Evolutionary conservation across 2,329 filamentous ascomycete species (phyloP).

Genomic region (Elsinoe fawcettii): DNA sequence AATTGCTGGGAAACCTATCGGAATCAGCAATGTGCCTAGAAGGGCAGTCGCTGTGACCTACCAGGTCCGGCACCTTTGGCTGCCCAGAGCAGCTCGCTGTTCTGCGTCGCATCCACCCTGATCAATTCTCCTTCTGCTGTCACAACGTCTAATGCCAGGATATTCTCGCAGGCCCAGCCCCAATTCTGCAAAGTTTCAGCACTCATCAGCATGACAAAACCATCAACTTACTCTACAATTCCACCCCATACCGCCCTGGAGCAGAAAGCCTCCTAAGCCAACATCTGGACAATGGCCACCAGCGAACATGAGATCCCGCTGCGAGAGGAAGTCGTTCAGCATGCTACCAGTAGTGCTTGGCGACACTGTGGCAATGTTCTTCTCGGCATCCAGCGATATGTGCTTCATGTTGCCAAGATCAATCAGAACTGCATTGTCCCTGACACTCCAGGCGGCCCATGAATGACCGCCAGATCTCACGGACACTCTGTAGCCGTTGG

Average conservation of each 20-base stretch:
- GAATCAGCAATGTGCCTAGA: neutral
- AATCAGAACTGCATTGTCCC: slow-evolving; percentile 40
- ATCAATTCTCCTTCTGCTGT: slow-evolving; percentile 38
- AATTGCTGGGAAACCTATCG: slow-evolving; percentile 44
- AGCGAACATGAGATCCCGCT: slow-evolving; percentile 41
- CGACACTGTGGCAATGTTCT: slow-evolving; percentile 35
- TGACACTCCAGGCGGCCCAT: slow-evolving; percentile 45
- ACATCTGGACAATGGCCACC: slow-evolving; percentile 52
- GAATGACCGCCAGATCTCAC: slow-evolving; percentile 44
- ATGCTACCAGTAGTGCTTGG: slow-evolving; percentile 42
- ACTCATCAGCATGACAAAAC: neutral
- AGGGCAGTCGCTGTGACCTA: neutral
- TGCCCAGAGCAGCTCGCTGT: slow-evolving; percentile 44
- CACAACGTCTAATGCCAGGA: slow-evolving; percentile 42
- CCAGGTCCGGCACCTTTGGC: slow-evolving; percentile 40
- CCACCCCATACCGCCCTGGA: slow-evolving; percentile 54
- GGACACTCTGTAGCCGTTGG: slow-evolving; percentile 34
- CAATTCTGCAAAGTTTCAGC: slow-evolving; percentile 36
- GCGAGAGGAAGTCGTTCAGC: slow-evolving; percentile 35
- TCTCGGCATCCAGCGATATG: slow-evolving; percentile 35
- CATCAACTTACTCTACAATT: slow-evolving; percentile 41
- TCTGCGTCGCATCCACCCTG: slow-evolving; percentile 32
- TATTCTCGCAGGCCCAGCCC: slow-evolving; percentile 48
- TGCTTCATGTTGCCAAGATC: slow-evolving; percentile 36
- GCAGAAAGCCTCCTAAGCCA: slow-evolving; percentile 48